phyloP scores from a whole-genome alignment of 352 stramenopile species.

The Phytophthora chlamydospora region DNA sequence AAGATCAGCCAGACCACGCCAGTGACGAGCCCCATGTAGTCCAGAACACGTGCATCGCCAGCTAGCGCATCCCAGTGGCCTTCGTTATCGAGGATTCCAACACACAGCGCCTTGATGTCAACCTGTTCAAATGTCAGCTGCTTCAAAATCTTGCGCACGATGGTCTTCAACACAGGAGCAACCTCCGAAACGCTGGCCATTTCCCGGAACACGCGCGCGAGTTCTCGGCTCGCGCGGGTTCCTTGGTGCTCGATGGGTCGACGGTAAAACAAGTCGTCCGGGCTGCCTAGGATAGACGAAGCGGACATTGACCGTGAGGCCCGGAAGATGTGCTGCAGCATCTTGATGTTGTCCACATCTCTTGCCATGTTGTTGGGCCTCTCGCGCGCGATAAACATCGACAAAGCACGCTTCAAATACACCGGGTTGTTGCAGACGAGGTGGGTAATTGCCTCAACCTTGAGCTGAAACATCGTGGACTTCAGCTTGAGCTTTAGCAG shows the following conservation, averaged over 20 bases:
- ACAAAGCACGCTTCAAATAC: slow-evolving; percentile 74
- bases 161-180: slow-evolving; percentile 82
- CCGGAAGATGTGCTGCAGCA: slow-evolving; percentile 88
- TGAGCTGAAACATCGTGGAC: slow-evolving; percentile 89
- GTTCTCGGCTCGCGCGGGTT: slow-evolving; percentile 66
- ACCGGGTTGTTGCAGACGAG: slow-evolving; percentile 72
- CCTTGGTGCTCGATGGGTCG: slow-evolving; percentile 58
- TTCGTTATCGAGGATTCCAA: slow-evolving; percentile 78
- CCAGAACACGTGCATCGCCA: slow-evolving; percentile 65
- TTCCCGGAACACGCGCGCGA: slow-evolving; percentile 83
- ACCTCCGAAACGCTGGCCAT: slow-evolving; percentile 77
- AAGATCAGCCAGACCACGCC: slow-evolving; percentile 79
- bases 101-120: slow-evolving; percentile 81
- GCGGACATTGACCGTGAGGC: slow-evolving; percentile 48
- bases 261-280: slow-evolving; percentile 72
- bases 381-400: slow-evolving; percentile 76
- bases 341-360: slow-evolving; percentile 91
- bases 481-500: slow-evolving; percentile 88
- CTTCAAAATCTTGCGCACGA: slow-evolving; percentile 86
- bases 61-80: slow-evolving; percentile 73
- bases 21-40: slow-evolving; percentile 83
- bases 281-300: slow-evolving; percentile 38
- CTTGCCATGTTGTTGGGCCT: slow-evolving; percentile 84
- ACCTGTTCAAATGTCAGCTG: slow-evolving; percentile 84
- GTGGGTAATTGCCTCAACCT: slow-evolving; percentile 84